phyloP scores from a whole-genome alignment of 2,329 filamentous ascomycete species.

The Geosmithia putterillii region DNA sequence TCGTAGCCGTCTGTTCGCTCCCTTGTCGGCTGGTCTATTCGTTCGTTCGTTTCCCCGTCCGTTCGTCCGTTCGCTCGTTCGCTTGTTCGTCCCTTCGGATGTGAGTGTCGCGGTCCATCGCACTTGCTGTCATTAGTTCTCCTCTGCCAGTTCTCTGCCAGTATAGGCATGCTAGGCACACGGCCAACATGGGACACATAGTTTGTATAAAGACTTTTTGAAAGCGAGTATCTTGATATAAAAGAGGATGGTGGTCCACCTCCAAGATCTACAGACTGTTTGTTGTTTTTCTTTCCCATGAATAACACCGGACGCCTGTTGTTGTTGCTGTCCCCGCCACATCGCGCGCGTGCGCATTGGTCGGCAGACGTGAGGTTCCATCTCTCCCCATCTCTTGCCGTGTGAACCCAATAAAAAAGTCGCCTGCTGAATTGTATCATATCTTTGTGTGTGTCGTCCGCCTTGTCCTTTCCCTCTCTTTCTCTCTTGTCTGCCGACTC shows the following conservation, averaged over 20 bases:
- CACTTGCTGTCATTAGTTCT: not conserved
- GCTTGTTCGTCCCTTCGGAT: not conserved
- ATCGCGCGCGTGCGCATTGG: not conserved
- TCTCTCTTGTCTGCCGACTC: not conserved
- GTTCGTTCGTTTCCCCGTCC: not conserved
- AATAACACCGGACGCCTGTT: slow-evolving; percentile 3
- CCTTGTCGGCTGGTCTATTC: too few relatives aligned
- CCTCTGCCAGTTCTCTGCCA: not conserved
- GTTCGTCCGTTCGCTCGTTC: not conserved
- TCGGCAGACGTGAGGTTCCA: not conserved
- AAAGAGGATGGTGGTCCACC: slow-evolving; percentile 29
- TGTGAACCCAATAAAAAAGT: not conserved
- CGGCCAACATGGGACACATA: not conserved
- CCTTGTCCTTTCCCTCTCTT: not conserved
- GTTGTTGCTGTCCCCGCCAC: not conserved
- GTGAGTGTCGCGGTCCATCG: not conserved
- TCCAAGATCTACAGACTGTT: slow-evolving; percentile 28
- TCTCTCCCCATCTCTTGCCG: not conserved
- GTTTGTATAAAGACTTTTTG: not conserved
- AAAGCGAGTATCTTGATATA: slow-evolving; percentile 21
- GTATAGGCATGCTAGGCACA: not conserved
- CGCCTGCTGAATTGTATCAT: not conserved
- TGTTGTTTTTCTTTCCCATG: not conserved
- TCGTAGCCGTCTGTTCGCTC: too few relatives aligned
- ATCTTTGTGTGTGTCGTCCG: not conserved